These are phyloP conservation scores for Saccharomycopsis amapae DNA, from an alignment of 805 yeast species.

Conservation along the genomic window DNA sequence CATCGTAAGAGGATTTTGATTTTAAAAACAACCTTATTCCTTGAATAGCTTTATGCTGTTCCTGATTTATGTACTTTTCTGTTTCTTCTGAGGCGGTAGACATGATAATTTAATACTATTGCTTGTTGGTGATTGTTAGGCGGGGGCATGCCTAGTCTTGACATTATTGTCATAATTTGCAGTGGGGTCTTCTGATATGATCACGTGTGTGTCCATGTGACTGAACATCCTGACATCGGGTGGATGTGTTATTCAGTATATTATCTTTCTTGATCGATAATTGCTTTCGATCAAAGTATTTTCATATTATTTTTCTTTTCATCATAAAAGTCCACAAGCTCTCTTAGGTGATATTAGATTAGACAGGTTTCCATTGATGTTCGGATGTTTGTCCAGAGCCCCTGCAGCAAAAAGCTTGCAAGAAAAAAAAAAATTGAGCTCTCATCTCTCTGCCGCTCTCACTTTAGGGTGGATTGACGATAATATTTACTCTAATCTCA, in stretches of 20 bases:
- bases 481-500: not conserved
- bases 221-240: not conserved
- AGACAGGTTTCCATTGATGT: too few relatives aligned
- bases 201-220: not conserved
- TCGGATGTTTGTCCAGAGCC: too few relatives aligned
- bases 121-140: not conserved
- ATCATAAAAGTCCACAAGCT: too few relatives aligned
- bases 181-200: not conserved
- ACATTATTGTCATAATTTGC: not conserved
- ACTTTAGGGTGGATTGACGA: not conserved
- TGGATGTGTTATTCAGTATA: too few relatives aligned
- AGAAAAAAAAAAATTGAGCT: too few relatives aligned
- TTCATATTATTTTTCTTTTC: too few relatives aligned
- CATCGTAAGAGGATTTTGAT: slow-evolving; percentile 93
- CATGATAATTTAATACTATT: not conserved
- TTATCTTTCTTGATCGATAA: too few relatives aligned
- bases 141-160: not conserved
- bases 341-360: too few relatives aligned
- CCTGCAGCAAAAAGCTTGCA: too few relatives aligned
- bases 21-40: slow-evolving; percentile 80
- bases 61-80: slow-evolving; percentile 31
- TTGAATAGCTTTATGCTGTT: slow-evolving; percentile 68
- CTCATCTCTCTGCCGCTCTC: not conserved
- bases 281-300: too few relatives aligned
- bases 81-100: not conserved